Base-by-base conservation (phyloP, 75 land plant species). In the Selaginella tamariscina region DNA sequence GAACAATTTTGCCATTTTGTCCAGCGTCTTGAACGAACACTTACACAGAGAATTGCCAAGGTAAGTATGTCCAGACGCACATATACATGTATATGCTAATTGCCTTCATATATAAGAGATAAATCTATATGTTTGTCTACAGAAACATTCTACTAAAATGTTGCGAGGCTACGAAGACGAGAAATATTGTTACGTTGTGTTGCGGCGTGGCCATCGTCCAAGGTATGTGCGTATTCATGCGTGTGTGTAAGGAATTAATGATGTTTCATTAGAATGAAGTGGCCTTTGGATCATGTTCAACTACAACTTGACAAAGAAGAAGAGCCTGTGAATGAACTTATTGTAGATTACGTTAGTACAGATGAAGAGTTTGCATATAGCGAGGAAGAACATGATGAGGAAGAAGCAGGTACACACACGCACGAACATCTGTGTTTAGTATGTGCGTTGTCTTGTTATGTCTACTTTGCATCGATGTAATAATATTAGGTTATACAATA, bases 111-210 rank as follows among this genome's bases (percentile, higher is more conserved):
- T 27, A 15, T 55, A 27, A 20, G n/a, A n/a, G n/a, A n/a, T n/a
- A n/a, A n/a, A n/a, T n/a, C n/a, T n/a, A n/a, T n/a, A n/a, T n/a
- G n/a, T n/a, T n/a, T 20, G 26, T 71, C 32, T 77, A 57, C 68
- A 91, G 98, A 76, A 84, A 60, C 80, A 83, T 2, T 81, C 73
- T 33, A 81, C 82, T 23, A 67, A 68, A 29, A 70, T 86, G 44
- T 68, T 94, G 55, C 88, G 98, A 66, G 96, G 96, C 31, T 94
- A 81, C 74, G 96, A 89, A 73, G 98, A 94, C 77, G 96, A 94
- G 73, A 94, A 94, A 65, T 94, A 89, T 64, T 78, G 77, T 8
- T 89, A 68, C 77, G 88, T 94, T 80, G 98, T 75, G 22, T 73
- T 89, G 39, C 80, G 84, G 54, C 80, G 98, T 27, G 96, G 98